Conservation (phyloP, 305 asterid species). For the Rubia peregrina region DNA sequence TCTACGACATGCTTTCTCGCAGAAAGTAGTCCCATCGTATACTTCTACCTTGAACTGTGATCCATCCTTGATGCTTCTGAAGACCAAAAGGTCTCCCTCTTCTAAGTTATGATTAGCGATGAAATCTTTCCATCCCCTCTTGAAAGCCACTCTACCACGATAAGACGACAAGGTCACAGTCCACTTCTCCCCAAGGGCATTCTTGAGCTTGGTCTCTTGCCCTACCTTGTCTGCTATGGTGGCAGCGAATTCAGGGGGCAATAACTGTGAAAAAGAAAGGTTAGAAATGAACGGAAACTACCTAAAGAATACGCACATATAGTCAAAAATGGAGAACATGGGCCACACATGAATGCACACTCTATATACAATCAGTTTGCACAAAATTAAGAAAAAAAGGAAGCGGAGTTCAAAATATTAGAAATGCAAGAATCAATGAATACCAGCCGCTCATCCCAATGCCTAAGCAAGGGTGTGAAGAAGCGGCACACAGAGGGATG, state of each 20-base stretch:
- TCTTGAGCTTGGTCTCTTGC: neutral
- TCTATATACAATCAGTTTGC: too few species aligned
- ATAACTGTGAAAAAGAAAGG: neutral
- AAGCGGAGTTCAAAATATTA: too few species aligned
- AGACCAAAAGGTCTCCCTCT: neutral
- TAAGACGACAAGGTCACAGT: neutral
- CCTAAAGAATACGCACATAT: neutral
- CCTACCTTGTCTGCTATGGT: neutral
- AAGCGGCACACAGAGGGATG: neutral
- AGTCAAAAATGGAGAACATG: too few species aligned
- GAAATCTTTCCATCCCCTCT: neutral
- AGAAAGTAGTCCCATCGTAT: neutral
- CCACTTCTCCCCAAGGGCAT: neutral
- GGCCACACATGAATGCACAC: neutral
- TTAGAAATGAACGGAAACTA: too few species aligned
- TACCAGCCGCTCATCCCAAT: neutral
- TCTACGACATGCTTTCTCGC: neutral
- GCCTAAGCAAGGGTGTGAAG: neutral
- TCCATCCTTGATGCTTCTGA: neutral
- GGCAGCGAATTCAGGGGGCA: neutral
- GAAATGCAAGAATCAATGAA: neutral
- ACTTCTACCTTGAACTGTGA: neutral
- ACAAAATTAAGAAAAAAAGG: too few species aligned
- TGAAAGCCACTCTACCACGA: neutral
- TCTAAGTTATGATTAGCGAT: neutral